These are phyloP conservation scores for Axilococcus clingmanii DNA, from an alignment of 139 green algal genomes.

Conservation along the genomic window DNA sequence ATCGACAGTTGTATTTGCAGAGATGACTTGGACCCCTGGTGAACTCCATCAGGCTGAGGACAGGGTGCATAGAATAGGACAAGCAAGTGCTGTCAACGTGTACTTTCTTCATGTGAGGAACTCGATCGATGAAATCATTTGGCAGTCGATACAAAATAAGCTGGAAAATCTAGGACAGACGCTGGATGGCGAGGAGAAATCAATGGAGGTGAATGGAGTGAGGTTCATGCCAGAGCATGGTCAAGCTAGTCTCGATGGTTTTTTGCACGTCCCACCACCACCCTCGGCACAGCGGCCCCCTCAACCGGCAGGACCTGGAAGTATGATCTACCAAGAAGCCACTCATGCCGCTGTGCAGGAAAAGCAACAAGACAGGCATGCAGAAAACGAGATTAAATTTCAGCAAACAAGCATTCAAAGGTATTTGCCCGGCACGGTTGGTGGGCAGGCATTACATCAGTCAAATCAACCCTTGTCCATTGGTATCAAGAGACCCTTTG, in stretches of 20 bases:
- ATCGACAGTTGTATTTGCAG: slow-evolving; percentile 80
- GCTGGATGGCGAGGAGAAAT: slow-evolving; percentile 39
- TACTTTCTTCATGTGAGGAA: slow-evolving; percentile 60
- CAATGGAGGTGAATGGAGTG: slow-evolving; percentile 19
- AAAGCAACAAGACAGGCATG: no score
- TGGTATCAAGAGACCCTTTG: no score
- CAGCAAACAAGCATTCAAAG: no score
- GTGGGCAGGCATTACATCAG: no score
- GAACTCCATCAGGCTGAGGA: slow-evolving; percentile 59
- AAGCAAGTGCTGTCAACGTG: slow-evolving; percentile 55
- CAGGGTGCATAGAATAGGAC: slow-evolving; percentile 59
- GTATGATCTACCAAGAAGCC: no score
- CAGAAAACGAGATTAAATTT: no score
- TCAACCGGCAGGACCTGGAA: background rate
- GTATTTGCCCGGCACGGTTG: no score
- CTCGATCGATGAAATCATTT: slow-evolving; percentile 87
- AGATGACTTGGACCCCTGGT: slow-evolving; percentile 38
- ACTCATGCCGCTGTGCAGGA: no score
- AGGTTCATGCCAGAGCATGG: slow-evolving; percentile 9
- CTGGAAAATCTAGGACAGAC: slow-evolving; percentile 64
- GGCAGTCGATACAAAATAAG: slow-evolving; percentile 49
- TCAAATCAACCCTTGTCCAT: no score
- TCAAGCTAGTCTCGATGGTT: background rate
- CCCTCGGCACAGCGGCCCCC: background rate
- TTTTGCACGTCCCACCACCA: background rate